Percentiles rank a stretch among this genome's conserved stretches.
Evolutionary conservation across 2,329 filamentous ascomycete species (phyloP).

Genomic region (Ceratocystis eucalypticola): DNA sequence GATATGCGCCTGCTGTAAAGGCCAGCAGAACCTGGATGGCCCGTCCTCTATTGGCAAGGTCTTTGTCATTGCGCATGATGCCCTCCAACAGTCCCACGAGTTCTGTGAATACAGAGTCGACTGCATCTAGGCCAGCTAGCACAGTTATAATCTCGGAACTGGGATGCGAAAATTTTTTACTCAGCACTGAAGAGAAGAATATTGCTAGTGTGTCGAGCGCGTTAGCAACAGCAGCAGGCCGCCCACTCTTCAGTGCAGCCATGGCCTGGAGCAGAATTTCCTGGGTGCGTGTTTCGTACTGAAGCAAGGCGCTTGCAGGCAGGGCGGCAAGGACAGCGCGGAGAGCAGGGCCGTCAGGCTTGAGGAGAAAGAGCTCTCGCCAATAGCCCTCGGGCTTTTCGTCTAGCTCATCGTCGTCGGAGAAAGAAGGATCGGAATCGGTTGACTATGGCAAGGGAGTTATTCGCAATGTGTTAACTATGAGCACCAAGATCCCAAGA

Average conservation of each 20-base stretch:
- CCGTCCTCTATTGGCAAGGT: conserved; percentile 30
- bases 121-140: conserved; percentile 74
- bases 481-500: not conserved
- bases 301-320: conserved; percentile 59
- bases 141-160: conserved; percentile 86
- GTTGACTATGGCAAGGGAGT: not conserved
- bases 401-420: conserved; percentile 46
- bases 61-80: conserved; percentile 63
- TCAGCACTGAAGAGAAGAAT: conserved; percentile 68
- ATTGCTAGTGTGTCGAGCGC: conserved; percentile 57
- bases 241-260: conserved; percentile 22
- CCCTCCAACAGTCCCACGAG: conserved; percentile 71
- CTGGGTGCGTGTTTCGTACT: conserved; percentile 62
- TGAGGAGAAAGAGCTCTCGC: conserved; percentile 86
- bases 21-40: conserved; percentile 71
- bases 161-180: conserved; percentile 86
- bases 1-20: conserved; percentile 84
- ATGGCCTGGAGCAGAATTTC: conserved; percentile 67
- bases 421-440: not conserved
- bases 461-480: not conserved
- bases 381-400: conserved; percentile 84
- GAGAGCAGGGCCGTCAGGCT: conserved; percentile 59
- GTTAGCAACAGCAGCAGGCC: not conserved
- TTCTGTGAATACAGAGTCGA: conserved; percentile 76
- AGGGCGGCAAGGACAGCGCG: conserved; percentile 56